Evolutionary conservation across 2,329 filamentous ascomycete genomes (phyloP).

Genomic region (Colletotrichum orchidophilum): DNA sequence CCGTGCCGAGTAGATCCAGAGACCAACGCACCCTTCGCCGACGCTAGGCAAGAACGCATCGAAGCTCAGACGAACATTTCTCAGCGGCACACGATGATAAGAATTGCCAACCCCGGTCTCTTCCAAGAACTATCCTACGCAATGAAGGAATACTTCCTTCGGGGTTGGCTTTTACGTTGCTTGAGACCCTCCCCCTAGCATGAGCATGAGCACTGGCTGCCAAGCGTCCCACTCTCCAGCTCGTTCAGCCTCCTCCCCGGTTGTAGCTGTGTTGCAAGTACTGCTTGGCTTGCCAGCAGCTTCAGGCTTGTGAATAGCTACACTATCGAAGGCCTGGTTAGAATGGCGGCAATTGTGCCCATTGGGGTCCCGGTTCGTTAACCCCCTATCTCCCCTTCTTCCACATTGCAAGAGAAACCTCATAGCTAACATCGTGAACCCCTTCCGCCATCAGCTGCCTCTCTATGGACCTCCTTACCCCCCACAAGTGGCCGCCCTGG

Average conservation of each 20-base stretch:
- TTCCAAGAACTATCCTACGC: background rate
- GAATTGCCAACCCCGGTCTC: background rate
- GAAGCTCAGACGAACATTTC: constrained; percentile 23
- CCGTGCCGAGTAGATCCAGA: constrained; percentile 24
- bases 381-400: background rate
- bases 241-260: background rate
- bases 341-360: constrained; percentile 2
- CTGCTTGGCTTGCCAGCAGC: background rate
- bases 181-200: background rate
- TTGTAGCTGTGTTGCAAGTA: background rate
- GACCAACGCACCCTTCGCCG: constrained; percentile 29
- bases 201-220: constrained; percentile 9
- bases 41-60: constrained; percentile 22
- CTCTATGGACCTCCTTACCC: constrained; percentile 46
- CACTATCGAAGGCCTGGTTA: background rate
- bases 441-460: background rate
- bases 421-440: background rate
- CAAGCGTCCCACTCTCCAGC: background rate
- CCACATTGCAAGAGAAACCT: background rate
- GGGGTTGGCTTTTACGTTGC: background rate
- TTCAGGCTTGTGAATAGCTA: background rate
- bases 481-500: constrained; percentile 58
- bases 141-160: background rate
- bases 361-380: constrained; percentile 9
- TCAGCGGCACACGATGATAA: constrained; percentile 8